Base-by-base conservation (phyloP, 2,329 filamentous ascomycete genomes). In the Colletotrichum liriopes region DNA sequence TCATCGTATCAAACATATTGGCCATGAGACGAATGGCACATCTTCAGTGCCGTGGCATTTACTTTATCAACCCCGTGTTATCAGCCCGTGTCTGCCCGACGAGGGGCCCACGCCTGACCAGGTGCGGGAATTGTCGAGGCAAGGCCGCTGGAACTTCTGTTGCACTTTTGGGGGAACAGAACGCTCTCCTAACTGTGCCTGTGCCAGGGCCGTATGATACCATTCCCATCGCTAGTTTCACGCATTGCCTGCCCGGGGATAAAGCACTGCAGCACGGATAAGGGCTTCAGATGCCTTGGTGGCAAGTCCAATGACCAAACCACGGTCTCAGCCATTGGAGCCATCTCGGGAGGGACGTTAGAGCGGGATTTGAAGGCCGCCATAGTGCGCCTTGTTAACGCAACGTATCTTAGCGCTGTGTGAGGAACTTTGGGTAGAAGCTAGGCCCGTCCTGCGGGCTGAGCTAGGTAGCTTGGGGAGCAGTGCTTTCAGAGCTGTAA, bases 351-450 rank as follows among this genome's bases (percentile, higher is more conserved):
- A 62, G 59, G 32, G 20, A 60, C 29, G 43, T 61, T 49, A 26
- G 43, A 11, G 59, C 43, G 43, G 45, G 41, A 49, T 47, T 35
- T 16, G n/a, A 37, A 29, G 47, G 32, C 45, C n/a, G 59, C 32
- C 59, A 20, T 26, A n/a, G n/a, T 35, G 29, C 14, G 43, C 43
- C n/a, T 6, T 9, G 59, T 23, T 18, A 37, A 61, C 20, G 20
- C 32, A 47, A 49, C 14, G 32, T 29, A 39, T 62, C 59, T 49
- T 49, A 62, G 43, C 55, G 23, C 43, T 49, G 29, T 62, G 20
- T 18, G 58, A 59, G 52, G 69, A 55, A 72, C 69, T 72, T 72
- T 72, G 51, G 56, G 29, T 1, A 41, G n/a, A 52, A 55, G 69
- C 69, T 68, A 64, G 65, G 35, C 51, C 26, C 39, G 37, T 43